A percentile compares a stretch with the other conserved stretches of the same genome.
phyloP scores from a whole-genome alignment of 371 early-diverging fungal genomes.

The Nematocida displodere region DNA sequence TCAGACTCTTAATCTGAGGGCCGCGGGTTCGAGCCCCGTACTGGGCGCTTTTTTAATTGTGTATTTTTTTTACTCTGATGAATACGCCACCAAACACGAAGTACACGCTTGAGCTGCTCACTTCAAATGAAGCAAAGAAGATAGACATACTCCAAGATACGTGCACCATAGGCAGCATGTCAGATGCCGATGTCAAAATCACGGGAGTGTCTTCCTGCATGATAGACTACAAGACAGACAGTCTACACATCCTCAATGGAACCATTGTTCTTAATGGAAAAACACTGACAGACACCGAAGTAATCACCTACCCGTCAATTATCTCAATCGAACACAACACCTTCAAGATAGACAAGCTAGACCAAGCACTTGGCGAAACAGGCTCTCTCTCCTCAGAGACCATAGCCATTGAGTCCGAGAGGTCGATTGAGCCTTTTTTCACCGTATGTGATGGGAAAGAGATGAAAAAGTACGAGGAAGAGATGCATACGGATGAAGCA shows the following conservation, averaged over 20 bases:
- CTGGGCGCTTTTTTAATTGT: constrained; percentile 67
- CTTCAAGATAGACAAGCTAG: constrained; percentile 7
- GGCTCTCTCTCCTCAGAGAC: too few species aligned
- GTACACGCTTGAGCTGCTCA: constrained; percentile 16
- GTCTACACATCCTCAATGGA: neutral
- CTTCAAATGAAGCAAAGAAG: neutral
- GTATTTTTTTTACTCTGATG: constrained; percentile 4
- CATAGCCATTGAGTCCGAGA: too few species aligned
- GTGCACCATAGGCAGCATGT: constrained; percentile 3
- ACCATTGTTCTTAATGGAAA: constrained; percentile 5
- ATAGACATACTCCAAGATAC: neutral
- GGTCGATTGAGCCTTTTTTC: too few species aligned
- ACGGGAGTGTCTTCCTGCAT: neutral
- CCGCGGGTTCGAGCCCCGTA: constrained; percentile 86
- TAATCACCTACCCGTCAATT: constrained; percentile 21
- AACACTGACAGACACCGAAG: neutral
- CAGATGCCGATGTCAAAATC: constrained; percentile 15
- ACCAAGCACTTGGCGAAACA: too few species aligned
- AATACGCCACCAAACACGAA: neutral
- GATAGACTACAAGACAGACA: constrained; percentile 17
- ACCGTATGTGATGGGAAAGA: too few species aligned
- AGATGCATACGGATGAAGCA: too few species aligned
- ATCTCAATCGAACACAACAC: neutral
- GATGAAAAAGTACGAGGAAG: too few species aligned
- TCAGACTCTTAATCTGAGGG: constrained; percentile 89